Base-by-base conservation (phyloP, 1,139 yeast species). In the Blastobotrys raffinosifermentans region DNA sequence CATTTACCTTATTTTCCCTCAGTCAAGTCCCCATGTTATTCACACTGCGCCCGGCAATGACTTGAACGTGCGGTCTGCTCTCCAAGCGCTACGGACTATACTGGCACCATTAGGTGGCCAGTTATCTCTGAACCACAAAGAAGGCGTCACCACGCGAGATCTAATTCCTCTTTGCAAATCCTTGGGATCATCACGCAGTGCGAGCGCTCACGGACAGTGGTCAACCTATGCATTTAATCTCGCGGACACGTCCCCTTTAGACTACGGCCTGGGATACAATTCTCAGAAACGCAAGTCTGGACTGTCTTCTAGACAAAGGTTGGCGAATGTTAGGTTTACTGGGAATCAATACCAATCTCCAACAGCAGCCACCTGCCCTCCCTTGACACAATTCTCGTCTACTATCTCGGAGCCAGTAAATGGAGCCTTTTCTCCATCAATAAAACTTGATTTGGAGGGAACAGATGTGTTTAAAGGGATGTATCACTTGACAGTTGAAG, bases 381-480 rank as follows among this genome's bases (percentile, higher is more conserved):
- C 39, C 61, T 59, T 41, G 69, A 71, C 3, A 75, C 73, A 35
- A 73, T 71, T 45, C 50, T 54, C 3, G 38, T 79, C 1, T 67
- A 64, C 11, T 49, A 44, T 48, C 57, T 52, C 14, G n/a, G n/a
- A n/a, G n/a, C 45, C 29, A 25, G 41, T 41, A 17, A 39, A 29
- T 6, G 34, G 26, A 7, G 15, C 32, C 14, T 43, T 48, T n/a
- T 21, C 49, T 52, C 60, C 70, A 2, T 19, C 47, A 2, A 60
- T 83, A 2, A 69, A 66, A 16, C 43, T 85, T 19, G 68, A 71
- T 41, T 56, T 85, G 4, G 64, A 70, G 2, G 96, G 96, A 0
- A 61, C 66, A n/a, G 94, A 86, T 55, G 73, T 86, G 1, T 83
- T 79, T 68, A 94, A 76, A 2, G 96, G 95, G 0, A 52, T 86